phyloP scores from a whole-genome alignment of 768 basidiomycete genomes.

The Leccinum pellstonianum region DNA sequence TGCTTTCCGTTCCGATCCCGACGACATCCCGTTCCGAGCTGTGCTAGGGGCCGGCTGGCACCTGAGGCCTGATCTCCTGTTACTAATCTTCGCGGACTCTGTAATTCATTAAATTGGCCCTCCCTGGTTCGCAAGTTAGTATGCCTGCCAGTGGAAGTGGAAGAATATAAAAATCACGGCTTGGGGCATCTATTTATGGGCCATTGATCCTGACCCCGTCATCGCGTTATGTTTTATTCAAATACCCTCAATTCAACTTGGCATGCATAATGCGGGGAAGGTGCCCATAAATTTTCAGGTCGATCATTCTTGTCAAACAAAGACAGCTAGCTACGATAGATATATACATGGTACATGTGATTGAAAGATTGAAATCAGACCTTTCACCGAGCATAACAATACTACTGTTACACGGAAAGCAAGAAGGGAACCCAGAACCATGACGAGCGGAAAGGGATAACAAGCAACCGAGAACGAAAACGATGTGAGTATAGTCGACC shows the following conservation, averaged over 20 bases:
- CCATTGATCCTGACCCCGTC: neutral
- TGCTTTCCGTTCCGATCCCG: too few species aligned
- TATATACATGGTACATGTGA: neutral
- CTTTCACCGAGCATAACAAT: neutral
- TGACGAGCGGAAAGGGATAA: neutral
- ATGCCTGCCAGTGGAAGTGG: too few species aligned
- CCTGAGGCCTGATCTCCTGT: too few species aligned
- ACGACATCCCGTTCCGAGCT: too few species aligned
- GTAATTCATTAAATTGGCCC: neutral
- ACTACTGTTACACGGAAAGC: neutral
- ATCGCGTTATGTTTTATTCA: neutral
- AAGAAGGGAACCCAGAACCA: neutral
- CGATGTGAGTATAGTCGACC: neutral
- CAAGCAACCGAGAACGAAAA: neutral
- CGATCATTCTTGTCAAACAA: neutral
- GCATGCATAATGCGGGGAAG: neutral
- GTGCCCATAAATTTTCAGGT: neutral
- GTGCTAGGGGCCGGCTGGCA: too few species aligned
- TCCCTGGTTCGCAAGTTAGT: too few species aligned
- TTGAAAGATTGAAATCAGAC: neutral
- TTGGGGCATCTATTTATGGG: too few species aligned
- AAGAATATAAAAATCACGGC: too few species aligned
- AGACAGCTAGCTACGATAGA: neutral
- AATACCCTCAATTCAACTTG: neutral
- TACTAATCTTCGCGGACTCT: too few species aligned